A percentile compares a stretch with the other conserved stretches of the same genome.
Conservation (phyloP, 768 basidiomycete genomes). For the Rhodotorula toruloides region DNA sequence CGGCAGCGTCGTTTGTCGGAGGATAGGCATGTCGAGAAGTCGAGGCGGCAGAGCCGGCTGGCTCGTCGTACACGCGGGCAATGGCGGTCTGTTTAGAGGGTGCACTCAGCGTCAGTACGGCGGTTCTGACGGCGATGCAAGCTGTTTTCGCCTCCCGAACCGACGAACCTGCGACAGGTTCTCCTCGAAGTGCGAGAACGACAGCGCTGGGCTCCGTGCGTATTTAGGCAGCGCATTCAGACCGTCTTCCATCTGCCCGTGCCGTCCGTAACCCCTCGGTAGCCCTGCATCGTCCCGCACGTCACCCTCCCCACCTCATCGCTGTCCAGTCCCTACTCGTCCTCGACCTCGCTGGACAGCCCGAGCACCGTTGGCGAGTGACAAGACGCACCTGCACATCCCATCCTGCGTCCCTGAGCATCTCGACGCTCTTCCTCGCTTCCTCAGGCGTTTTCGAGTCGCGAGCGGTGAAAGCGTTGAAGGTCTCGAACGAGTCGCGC, state of each 20-base stretch:
- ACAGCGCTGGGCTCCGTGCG: too few relatives aligned
- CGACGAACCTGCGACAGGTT: too few relatives aligned
- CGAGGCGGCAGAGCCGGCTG: not conserved
- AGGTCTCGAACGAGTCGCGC: not conserved
- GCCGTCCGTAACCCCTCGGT: too few relatives aligned
- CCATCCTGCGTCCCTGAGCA: conserved; percentile 5
- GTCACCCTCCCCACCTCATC: not conserved
- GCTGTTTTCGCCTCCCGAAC: too few relatives aligned
- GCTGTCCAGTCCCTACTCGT: too few relatives aligned
- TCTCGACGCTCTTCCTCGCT: not conserved
- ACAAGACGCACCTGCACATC: conserved; percentile 18
- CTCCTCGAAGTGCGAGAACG: too few relatives aligned
- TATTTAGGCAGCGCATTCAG: too few relatives aligned
- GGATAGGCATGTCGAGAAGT: not conserved
- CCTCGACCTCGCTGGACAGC: too few relatives aligned
- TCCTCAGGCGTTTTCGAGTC: not conserved
- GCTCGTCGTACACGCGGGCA: conserved; percentile 29
- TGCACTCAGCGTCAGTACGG: not conserved
- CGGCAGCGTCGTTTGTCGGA: not conserved
- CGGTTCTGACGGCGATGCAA: not conserved
- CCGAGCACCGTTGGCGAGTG: not conserved
- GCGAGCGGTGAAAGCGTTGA: conserved; percentile 13
- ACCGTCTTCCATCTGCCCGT: too few relatives aligned
- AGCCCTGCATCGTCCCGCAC: too few relatives aligned
- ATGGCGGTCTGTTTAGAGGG: conserved; percentile 23